Percentiles rank a stretch among this genome's conserved stretches.
Evolutionary conservation across 805 yeast species (phyloP).

Genomic region (Wickerhamiella lipophila): DNA sequence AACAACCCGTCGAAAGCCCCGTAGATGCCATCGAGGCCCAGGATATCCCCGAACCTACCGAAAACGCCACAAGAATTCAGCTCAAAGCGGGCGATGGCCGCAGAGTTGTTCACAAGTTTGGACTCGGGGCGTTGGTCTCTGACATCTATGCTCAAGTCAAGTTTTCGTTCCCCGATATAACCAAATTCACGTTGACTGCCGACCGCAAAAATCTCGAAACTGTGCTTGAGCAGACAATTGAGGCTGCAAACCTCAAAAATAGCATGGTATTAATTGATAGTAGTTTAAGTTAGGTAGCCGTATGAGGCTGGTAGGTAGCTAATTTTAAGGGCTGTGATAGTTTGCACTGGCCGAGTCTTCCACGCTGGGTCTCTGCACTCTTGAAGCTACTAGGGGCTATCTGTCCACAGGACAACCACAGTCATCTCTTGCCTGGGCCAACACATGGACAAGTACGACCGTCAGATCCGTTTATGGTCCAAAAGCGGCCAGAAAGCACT

Average conservation of each 20-base stretch:
- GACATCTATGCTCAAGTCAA: conserved; percentile 57
- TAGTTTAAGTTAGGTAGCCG: too few species aligned
- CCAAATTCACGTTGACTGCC: conserved; percentile 42
- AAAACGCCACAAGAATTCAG: conserved; percentile 56
- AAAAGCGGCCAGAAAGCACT: conserved; percentile 55
- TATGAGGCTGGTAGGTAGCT: too few species aligned
- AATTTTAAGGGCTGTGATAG: too few species aligned
- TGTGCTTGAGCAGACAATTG: conserved; percentile 44
- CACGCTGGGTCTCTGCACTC: too few species aligned
- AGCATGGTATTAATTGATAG: conserved; percentile 66
- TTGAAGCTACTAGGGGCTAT: too few species aligned
- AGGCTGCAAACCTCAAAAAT: conserved; percentile 66
- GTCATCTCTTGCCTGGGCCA: too few species aligned
- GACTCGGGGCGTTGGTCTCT: conserved; percentile 43
- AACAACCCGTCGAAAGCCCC: conserved; percentile 16
- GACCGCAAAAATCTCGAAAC: conserved; percentile 47
- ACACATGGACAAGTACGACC: conserved; percentile 41
- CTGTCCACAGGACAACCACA: too few species aligned
- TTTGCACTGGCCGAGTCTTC: too few species aligned
- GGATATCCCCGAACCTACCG: conserved; percentile 51
- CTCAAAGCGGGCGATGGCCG: conserved; percentile 82
- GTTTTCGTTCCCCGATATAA: conserved; percentile 36
- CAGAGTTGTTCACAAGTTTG: conserved; percentile 60
- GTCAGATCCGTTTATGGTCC: conserved; percentile 89
- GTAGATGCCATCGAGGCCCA: conserved; percentile 40